Base-by-base conservation (phyloP, 768 basidiomycete genomes). In the Trametopsis cervina region DNA sequence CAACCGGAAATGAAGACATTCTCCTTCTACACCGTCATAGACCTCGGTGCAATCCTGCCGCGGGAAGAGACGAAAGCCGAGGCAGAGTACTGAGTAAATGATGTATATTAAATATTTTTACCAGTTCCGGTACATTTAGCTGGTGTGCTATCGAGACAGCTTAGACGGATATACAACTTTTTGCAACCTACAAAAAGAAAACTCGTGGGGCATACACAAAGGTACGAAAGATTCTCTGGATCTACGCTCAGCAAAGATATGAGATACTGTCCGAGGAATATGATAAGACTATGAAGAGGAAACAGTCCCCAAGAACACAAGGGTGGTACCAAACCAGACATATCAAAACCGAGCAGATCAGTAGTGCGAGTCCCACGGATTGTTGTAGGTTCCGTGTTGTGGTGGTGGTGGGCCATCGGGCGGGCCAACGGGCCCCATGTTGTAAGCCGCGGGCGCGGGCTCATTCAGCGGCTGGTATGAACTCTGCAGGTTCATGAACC, bases 1-100 rank as follows among this genome's bases (percentile, higher is more conserved):
- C 61, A 67, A 0, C 79, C 84, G 2, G 88, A 89, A 61, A 79
- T 82, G 56, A 92, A 91, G 68, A 89, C 85, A 4, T 94, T 95
- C 64, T 81, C 86, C 24, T 96, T 95, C 65, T 93, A 89, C 60
- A 86, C 84, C 0, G 81, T 85, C 3, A 81, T 94, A 13, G 81
- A 88, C 58, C 74, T 95, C 13, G 91, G 91, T 15, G 27, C 24
- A 5, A 52, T 52, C 35, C 35, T 51, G 5, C 24, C 44, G 22
- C 45, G 46, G 17, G 50, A 51, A 7, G 40, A 47, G 22, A 29
- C 51, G 10, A 26, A 45, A 7, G 22, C 20, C 11, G 51, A 52
- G 11, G 37, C 42, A 41, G 51, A 52, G 18, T 24, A 21, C 4
- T 49, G 41, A 35, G n/a, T n/a, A n/a, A n/a, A n/a, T n/a, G n/a